Conservation (phyloP, 208 protist species). For the Leptomonas pyrrhocoris region DNA sequence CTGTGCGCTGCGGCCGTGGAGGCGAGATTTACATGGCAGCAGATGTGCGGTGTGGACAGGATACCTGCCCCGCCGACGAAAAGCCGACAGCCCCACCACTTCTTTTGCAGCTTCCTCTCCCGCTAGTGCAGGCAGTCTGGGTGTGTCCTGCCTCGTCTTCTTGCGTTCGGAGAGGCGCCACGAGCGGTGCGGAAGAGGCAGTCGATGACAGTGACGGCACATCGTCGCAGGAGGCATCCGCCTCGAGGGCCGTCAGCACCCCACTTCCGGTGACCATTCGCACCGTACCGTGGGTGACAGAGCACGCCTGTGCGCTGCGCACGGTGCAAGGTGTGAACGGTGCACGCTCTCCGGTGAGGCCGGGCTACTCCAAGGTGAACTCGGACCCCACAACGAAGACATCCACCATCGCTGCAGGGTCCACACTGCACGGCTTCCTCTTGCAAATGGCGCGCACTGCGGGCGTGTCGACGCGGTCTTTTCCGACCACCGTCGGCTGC, state of each 20-base stretch:
- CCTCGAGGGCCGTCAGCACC: background rate
- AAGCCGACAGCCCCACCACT: background rate
- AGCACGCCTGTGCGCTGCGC: background rate
- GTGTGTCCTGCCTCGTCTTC: slow-evolving; percentile 18
- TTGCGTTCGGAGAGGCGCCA: too few species aligned
- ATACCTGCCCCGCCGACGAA: background rate
- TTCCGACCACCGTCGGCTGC: background rate
- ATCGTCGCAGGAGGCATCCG: background rate
- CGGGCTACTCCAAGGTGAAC: background rate
- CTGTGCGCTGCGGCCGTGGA: slow-evolving; percentile 23
- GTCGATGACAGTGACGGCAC: background rate
- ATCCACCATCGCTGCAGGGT: too few species aligned
- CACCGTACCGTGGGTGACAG: slow-evolving; percentile 6
- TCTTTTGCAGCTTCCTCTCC: slow-evolving; percentile 21
- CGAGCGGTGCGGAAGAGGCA: background rate
- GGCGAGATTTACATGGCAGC: slow-evolving; percentile 17
- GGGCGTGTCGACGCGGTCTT: background rate
- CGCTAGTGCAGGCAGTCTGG: slow-evolving; percentile 34
- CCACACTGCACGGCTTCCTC: slow-evolving; percentile 19
- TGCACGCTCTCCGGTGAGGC: background rate
- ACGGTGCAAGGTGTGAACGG: background rate
- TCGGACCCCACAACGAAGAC: background rate
- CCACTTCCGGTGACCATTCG: background rate
- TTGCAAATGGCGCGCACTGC: background rate
- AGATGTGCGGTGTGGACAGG: background rate